Evolutionary conservation across 345 rosid genomes (phyloP), one percentile per base, ranked within the genome.

Genomic region (Salix exigua): DNA sequence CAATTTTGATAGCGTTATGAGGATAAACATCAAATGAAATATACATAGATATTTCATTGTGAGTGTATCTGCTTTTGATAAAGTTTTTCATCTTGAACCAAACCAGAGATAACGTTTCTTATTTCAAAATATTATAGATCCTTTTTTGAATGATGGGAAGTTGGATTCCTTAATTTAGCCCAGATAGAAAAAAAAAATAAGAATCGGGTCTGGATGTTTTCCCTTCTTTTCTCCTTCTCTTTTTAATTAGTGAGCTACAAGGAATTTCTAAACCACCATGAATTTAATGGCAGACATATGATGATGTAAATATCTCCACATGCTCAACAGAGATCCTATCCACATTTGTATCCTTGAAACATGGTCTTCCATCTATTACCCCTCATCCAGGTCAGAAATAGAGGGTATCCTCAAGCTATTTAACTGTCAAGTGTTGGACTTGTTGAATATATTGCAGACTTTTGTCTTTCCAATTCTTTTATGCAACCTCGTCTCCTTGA

Each of bases 341-440:
- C 66, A 5, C 53, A 23, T 68, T 42, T 40, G 71, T 23, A 42
- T 66, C 82, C 85, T 78, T 71, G 71, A 78, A 78, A 66, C 61
- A 63, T 60, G 85, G 76, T 67, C 33, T 46, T 40, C 77, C 79
- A 19, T n/a, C 23, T 16, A 67, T 73, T 46, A 40, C 46, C 12
- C 7, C 17, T 4, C n/a, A n/a, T n/a, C 58, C 58, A 51, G 58
- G 23, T 18, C 58, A 51, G 58, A 19, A 19, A 51, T 18, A 51
- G 19, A 50, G 60, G 38, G 63, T 23, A 17, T 25, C 33, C 31
- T 12, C 40, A 12, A 28, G 25, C 30, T 42, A 44, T 68, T 68
- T 68, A 68, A 21, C 19, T 21, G 48, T 38, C 42, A 13, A 10
- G 14, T 5, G 71, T 3, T 37, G 18, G n/a, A 23, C 28, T 23